Base-by-base conservation (phyloP, 805 yeast genomes). In the Pichia occidentalis region DNA sequence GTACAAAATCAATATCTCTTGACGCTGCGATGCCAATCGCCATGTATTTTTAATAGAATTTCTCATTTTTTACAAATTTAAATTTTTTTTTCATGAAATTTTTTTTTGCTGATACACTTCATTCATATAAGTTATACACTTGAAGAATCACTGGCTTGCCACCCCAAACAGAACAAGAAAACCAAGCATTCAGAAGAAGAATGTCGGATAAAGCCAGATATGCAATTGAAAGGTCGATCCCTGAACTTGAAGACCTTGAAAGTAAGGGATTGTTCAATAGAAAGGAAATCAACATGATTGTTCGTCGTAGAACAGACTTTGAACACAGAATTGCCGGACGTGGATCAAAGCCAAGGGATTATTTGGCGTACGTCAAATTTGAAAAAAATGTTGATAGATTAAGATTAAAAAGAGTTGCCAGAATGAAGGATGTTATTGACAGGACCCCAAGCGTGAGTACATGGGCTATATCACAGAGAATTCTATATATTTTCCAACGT, bases 271-370 rank as follows among this genome's bases (percentile, higher is more conserved):
- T 92, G 5, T 92, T 92, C 59, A 80, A 77, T 29, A 83, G 83
- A 50, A 74, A 73, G 49, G 98, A 92, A 61, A 77, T 87, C 47
- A 77, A 80, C 28, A 70, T 73, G 66, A 81, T 92, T 37, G 85
- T 90, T 86, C 80, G 92, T 63, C 75, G 87, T 55, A 74, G 98
- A 64, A 90, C 97, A 0, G 97, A 88, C 61, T 92, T 87, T 52
- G 99, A 92, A 61, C 95, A 92, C 58, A 65, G 95, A 40, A 74
- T 92, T 37, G 73, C 75, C 31, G 85, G 95, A 29, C 71, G 97
- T 59, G 95, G 92, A 1, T 75, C 88, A 10, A 77, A 73, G 46
- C 73, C 85, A 2, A 64, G 73, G 37, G 97, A 90, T 58, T 94
- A 78, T 53, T 56, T 85, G 39, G 73, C 73, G 49, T 92, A 92